Conservation (phyloP, 192 early-diverging fungal genomes). For the Podila horticola region DNA sequence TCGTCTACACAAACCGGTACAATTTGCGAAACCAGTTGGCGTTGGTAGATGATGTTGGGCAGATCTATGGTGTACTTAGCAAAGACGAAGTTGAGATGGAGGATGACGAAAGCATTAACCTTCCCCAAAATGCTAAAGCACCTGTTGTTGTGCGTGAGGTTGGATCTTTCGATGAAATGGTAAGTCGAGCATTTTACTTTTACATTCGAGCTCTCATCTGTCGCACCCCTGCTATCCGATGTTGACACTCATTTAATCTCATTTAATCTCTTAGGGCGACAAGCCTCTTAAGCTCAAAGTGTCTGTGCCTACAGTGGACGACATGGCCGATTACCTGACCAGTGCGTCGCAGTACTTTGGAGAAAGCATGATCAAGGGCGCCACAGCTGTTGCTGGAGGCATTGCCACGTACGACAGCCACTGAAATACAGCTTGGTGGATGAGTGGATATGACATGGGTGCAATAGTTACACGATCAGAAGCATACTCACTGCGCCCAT, state of each 20-base stretch:
- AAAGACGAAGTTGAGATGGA: constrained; percentile 34
- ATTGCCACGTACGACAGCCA: constrained; percentile 16
- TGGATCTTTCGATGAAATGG: constrained; percentile 18
- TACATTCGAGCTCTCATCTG: background rate
- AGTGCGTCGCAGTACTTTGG: constrained; percentile 46
- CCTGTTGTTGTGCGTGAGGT: constrained; percentile 40
- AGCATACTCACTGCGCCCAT: too few relatives aligned
- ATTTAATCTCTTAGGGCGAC: constrained; percentile 6
- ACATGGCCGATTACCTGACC: constrained; percentile 44
- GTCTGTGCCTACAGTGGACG: constrained; percentile 37
- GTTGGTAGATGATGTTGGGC: constrained; percentile 41
- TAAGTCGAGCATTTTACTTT: background rate
- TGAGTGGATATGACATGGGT: too few relatives aligned
- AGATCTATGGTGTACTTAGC: constrained; percentile 35
- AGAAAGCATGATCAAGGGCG: constrained; percentile 33
- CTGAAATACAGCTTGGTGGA: too few relatives aligned
- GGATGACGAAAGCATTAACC: constrained; percentile 32
- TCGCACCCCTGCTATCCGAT: too few relatives aligned
- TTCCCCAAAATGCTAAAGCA: constrained; percentile 40
- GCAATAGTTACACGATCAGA: too few relatives aligned
- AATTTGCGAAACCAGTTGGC: constrained; percentile 35
- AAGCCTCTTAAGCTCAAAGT: constrained; percentile 34
- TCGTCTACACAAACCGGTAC: constrained; percentile 47
- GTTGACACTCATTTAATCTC: background rate
- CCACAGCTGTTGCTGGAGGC: constrained; percentile 41